These are phyloP conservation scores for Naegleria gruberi DNA, from an alignment of 208 protist species.

Conservation along the genomic window DNA sequence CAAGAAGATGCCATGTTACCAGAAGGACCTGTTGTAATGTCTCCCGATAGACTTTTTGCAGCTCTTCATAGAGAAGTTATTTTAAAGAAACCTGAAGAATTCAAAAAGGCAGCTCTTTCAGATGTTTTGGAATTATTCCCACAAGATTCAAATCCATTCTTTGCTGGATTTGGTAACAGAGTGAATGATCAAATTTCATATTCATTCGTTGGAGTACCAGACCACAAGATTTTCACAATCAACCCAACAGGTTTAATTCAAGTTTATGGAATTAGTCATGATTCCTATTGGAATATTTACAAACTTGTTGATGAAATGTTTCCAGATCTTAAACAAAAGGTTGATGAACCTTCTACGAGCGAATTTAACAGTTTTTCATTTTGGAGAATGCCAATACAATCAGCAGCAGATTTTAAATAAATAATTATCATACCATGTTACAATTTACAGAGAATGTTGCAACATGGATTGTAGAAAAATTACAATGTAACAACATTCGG, in stretches of 20 bases:
- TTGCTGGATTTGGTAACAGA: conserved; percentile 80
- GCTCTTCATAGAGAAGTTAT: conserved; percentile 74
- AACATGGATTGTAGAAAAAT: no score
- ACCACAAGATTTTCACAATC: conserved; percentile 74
- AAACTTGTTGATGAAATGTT: conserved; percentile 1
- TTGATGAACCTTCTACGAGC: not conserved
- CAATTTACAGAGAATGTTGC: no score
- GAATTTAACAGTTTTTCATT: not conserved
- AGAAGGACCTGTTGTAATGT: conserved; percentile 69
- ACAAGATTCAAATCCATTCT: conserved; percentile 59
- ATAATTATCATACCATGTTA: no score
- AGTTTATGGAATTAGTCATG: not conserved
- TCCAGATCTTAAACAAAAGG: not conserved
- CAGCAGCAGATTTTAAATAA: not conserved
- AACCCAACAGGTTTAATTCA: conserved; percentile 33
- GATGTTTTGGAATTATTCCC: conserved; percentile 62
- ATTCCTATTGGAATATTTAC: not conserved
- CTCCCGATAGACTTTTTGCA: conserved; percentile 69
- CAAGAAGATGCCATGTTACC: conserved; percentile 60
- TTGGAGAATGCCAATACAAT: not conserved
- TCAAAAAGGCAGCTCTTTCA: conserved; percentile 74
- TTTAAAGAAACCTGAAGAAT: conserved; percentile 67
- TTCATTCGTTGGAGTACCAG: conserved; percentile 57
- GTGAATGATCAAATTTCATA: conserved; percentile 74
- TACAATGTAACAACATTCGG: no score